Conservation (phyloP, 345 rosid genomes). For the Linum tenue region DNA sequence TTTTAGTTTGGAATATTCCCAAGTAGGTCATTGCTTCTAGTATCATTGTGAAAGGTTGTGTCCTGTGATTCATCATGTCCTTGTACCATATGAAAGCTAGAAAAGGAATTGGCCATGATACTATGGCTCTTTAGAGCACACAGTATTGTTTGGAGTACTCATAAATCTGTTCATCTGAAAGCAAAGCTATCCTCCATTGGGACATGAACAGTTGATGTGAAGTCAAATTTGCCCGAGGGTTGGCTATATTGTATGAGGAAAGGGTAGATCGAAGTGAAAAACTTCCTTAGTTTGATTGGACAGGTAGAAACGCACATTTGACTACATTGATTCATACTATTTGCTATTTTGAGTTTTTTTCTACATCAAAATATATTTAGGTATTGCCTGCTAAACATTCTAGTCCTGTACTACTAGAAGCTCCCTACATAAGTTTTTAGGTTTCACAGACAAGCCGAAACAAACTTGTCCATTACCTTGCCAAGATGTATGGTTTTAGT, state of each 20-base stretch:
- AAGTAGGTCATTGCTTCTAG: too few species aligned
- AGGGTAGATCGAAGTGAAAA: slow-evolving; percentile 59
- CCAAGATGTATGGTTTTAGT: neutral
- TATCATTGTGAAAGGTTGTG: too few species aligned
- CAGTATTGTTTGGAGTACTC: slow-evolving; percentile 98
- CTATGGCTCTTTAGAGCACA: slow-evolving; percentile 32
- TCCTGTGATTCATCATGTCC: too few species aligned
- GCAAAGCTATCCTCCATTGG: slow-evolving; percentile 47
- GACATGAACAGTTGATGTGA: slow-evolving; percentile 29
- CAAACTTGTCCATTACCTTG: neutral
- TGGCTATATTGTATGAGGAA: slow-evolving; percentile 72
- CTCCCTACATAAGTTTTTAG: too few species aligned
- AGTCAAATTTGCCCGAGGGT: slow-evolving; percentile 42
- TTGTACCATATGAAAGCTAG: too few species aligned
- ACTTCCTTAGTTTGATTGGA: slow-evolving; percentile 84
- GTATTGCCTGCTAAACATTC: too few species aligned
- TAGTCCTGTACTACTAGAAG: neutral
- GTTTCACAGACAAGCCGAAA: neutral
- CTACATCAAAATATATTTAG: too few species aligned
- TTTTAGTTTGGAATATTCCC: too few species aligned
- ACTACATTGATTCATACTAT: too few species aligned
- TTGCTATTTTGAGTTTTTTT: too few species aligned
- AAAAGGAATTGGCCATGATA: too few species aligned
- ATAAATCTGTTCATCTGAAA: slow-evolving; percentile 73
- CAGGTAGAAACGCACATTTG: slow-evolving; percentile 25